These are phyloP conservation scores for Nothophytophthora sp. DNA, from an alignment of 352 stramenopile genomes.

Conservation along the genomic window DNA sequence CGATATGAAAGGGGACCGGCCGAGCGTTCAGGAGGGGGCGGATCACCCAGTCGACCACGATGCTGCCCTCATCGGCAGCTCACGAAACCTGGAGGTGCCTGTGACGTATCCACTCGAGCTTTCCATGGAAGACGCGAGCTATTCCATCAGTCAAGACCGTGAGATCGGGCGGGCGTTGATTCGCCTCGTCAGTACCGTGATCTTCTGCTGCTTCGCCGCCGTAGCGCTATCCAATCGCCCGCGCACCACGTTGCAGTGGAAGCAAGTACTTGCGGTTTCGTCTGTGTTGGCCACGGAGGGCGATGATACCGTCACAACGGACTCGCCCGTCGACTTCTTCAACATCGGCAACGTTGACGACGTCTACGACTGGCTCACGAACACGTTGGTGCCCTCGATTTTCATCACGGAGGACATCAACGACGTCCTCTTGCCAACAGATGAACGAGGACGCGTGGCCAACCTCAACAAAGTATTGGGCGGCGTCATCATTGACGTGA, in stretches of 20 bases:
- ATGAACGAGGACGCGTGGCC: slow-evolving; percentile 24
- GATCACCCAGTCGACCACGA: no score
- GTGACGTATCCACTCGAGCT: not conserved
- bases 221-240: not conserved
- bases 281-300: slow-evolving; percentile 24
- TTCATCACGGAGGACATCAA: slow-evolving; percentile 47
- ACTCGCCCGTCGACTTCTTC: slow-evolving; percentile 37
- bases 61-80: no score
- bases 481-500: slow-evolving; percentile 29
- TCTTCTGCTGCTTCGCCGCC: not conserved
- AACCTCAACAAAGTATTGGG: slow-evolving; percentile 36
- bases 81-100: no score
- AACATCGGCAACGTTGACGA: slow-evolving; percentile 33
- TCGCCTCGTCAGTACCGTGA: not conserved
- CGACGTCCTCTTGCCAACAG: slow-evolving; percentile 19
- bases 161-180: not conserved
- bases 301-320: slow-evolving; percentile 31
- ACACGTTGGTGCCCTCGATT: slow-evolving; percentile 33
- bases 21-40: no score
- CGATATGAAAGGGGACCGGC: no score
- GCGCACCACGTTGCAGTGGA: not conserved
- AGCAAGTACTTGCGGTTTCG: slow-evolving; percentile 20
- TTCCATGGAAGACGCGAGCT: not conserved
- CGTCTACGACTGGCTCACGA: slow-evolving; percentile 37
- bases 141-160: not conserved